Base-by-base conservation (phyloP, 2,329 filamentous ascomycete species). In the Sclerotinia trifoliorum region DNA sequence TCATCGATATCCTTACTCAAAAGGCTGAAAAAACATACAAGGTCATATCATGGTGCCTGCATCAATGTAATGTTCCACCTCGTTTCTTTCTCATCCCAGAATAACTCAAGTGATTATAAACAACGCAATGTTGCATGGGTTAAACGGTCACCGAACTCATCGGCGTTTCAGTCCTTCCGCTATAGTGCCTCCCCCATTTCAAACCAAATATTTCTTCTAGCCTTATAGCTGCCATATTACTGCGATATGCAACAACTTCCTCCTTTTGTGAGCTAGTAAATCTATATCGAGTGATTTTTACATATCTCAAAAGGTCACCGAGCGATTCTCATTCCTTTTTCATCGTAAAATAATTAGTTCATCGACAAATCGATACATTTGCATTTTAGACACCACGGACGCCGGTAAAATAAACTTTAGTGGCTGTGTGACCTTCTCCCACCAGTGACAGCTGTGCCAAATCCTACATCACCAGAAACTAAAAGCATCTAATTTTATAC, bases 101-200 rank as follows among this genome's bases (percentile, higher is more conserved):
- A 42, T 15, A 32, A 39, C 2, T 15, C 29, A n/a, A 56, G 32
- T 39, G 24, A 32, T 10, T 2, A 35, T 5, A 29, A 54, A 44
- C 26, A 26, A 19, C 17, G 1, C 15, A 65, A 55, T 24, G 24
- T 65, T 65, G 62, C 63, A 65, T 15, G 39, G 42, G 26, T 57
- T 19, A 57, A 57, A 56, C 57, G 63, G 24, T 51, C 51, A 24
- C 39, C 8, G 57, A 21, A 24, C 39, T 61, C 15, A n/a, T 44
- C 15, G 24, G 57, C 8, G 15, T 46, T 29, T 4, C 29, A 35
- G 7, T 61, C n/a, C 8, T 13, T 17, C 26, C 39, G 3, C 24
- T 5, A 26, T 24, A 17, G 17, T 46, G 15, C 15, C 8, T 29
- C 13, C 24, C 24, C 13, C 39, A 15, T n/a, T 24, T 21, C 3